Evolutionary conservation across 495 filamentous ascomycete genomes (phyloP).

Genomic region (Hypoxylon crocopeplum): DNA sequence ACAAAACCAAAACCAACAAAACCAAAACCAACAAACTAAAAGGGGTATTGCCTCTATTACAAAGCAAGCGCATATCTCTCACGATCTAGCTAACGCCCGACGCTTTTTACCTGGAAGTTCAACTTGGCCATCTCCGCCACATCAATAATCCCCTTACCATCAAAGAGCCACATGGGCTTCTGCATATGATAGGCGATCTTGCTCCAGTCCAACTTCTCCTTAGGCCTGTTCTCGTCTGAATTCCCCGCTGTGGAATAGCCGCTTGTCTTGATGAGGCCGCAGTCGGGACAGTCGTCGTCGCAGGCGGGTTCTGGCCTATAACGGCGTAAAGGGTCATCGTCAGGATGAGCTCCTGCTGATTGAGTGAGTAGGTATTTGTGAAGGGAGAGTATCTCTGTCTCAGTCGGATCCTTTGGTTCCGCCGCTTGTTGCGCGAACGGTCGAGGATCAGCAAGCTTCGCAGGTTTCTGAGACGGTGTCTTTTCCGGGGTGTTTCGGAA

Average conservation of each 20-base stretch:
- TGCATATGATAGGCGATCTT: constrained; percentile 60
- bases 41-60: too few species aligned
- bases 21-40: too few species aligned
- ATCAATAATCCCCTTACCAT: constrained; percentile 71
- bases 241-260: constrained; percentile 33
- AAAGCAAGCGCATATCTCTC: background rate
- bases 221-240: constrained; percentile 16
- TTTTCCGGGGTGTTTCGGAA: constrained; percentile 51
- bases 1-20: background rate
- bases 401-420: constrained; percentile 30
- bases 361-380: constrained; percentile 37
- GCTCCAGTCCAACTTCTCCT: constrained; percentile 30
- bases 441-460: constrained; percentile 28
- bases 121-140: constrained; percentile 59
- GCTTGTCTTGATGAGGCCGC: constrained; percentile 36
- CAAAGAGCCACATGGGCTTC: constrained; percentile 74
- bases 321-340: constrained; percentile 37
- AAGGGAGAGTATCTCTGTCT: constrained; percentile 45
- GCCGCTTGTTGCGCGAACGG: constrained; percentile 33
- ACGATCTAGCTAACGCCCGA: constrained; percentile 46
- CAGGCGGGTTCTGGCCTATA: constrained; percentile 46
- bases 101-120: constrained; percentile 62
- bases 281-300: constrained; percentile 45
- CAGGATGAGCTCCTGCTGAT: background rate
- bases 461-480: background rate